phyloP scores from a whole-genome alignment of 306 rosid genomes.

The Rubus idaeus region DNA sequence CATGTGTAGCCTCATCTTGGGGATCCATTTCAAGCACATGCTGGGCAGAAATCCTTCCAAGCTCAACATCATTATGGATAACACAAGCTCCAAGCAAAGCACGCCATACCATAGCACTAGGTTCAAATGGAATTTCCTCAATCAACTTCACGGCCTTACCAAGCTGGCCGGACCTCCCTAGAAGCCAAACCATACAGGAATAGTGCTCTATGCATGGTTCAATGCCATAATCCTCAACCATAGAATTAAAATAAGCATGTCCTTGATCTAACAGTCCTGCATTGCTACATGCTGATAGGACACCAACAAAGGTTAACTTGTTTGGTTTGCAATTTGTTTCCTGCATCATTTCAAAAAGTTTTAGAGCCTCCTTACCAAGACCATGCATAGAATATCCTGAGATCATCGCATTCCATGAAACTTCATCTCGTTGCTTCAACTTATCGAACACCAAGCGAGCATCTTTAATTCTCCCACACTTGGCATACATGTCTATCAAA shows the following conservation, averaged over 20 bases:
- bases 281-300: slow-evolving; percentile 55
- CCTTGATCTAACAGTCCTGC: slow-evolving; percentile 50
- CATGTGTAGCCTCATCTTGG: slow-evolving; percentile 70
- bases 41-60: slow-evolving; percentile 64
- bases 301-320: slow-evolving; percentile 50
- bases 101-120: slow-evolving; percentile 85
- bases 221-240: slow-evolving; percentile 40
- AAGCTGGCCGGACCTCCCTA: slow-evolving; percentile 65
- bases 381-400: slow-evolving; percentile 50
- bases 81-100: slow-evolving; percentile 82
- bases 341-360: slow-evolving; percentile 39
- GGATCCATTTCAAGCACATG: slow-evolving; percentile 69
- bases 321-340: slow-evolving; percentile 37
- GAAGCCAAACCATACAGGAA: slow-evolving; percentile 67
- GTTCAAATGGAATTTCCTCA: slow-evolving; percentile 58
- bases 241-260: slow-evolving; percentile 39
- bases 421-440: slow-evolving; percentile 37
- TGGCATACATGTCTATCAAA: slow-evolving; percentile 56
- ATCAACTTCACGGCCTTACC: slow-evolving; percentile 65
- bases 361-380: slow-evolving; percentile 43
- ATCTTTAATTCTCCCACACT: slow-evolving; percentile 45
- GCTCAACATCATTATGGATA: slow-evolving; percentile 58
- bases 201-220: slow-evolving; percentile 80
- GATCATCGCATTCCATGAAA: slow-evolving; percentile 54
- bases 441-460: slow-evolving; percentile 45